A percentile compares a stretch with the other conserved stretches of the same genome.
phyloP scores from a whole-genome alignment of 2,329 filamentous ascomycete genomes.

The Paraconiothyrium brasiliense region DNA sequence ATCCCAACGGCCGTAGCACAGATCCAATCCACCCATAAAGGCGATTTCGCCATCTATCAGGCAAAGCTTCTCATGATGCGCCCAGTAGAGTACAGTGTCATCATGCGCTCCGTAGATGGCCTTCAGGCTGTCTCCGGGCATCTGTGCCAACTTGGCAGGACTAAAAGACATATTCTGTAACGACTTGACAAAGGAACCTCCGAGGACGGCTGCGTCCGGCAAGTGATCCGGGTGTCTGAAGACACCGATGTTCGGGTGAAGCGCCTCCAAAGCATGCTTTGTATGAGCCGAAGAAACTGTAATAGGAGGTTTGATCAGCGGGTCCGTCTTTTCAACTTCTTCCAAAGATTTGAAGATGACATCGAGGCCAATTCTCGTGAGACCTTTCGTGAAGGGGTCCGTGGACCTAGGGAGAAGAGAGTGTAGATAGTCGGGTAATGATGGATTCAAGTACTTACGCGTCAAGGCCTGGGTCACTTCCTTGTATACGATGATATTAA shows the following conservation, averaged over 20 bases:
- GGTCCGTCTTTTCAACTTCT: constrained; percentile 55
- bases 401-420: constrained; percentile 54
- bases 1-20: constrained; percentile 88
- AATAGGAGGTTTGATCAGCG: constrained; percentile 55
- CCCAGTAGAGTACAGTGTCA: constrained; percentile 88
- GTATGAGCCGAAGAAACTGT: constrained; percentile 76
- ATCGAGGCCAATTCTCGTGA: constrained; percentile 53
- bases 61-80: constrained; percentile 91
- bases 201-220: constrained; percentile 74
- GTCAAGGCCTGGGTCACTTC: constrained; percentile 81
- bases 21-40: constrained; percentile 91
- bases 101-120: constrained; percentile 83
- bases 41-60: constrained; percentile 79
- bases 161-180: constrained; percentile 66
- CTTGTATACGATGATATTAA: constrained; percentile 92
- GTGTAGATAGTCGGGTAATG: constrained; percentile 55
- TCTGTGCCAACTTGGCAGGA: constrained; percentile 66
- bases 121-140: constrained; percentile 78
- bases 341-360: constrained; percentile 57
- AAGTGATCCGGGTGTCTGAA: constrained; percentile 91
- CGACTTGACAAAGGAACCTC: constrained; percentile 64
- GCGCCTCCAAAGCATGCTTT: constrained; percentile 77
- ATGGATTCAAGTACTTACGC: constrained; percentile 66
- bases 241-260: constrained; percentile 86
- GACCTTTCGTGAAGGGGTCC: constrained; percentile 52